These are phyloP conservation scores for Roridomyces roridus DNA, from an alignment of 768 basidiomycete genomes.

Conservation along the genomic window DNA sequence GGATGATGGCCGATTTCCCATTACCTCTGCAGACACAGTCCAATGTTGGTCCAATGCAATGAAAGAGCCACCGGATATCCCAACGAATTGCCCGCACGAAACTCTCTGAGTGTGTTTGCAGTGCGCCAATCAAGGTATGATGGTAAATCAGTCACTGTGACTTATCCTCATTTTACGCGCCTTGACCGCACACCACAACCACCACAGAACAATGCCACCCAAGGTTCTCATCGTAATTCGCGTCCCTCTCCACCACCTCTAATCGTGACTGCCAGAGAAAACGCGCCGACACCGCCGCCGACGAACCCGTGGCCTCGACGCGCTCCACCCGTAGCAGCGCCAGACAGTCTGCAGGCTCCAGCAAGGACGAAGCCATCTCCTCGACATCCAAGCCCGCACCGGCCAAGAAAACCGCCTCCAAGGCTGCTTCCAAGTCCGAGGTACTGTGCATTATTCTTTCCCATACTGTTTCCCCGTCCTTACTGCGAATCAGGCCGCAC, in stretches of 20 bases:
- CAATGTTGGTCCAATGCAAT: too few relatives aligned
- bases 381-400: constrained; percentile 33
- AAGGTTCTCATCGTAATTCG: constrained; percentile 33
- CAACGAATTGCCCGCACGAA: too few relatives aligned
- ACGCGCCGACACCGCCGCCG: constrained; percentile 49
- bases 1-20: too few relatives aligned
- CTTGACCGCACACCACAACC: neutral
- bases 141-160: neutral
- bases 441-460: constrained; percentile 16
- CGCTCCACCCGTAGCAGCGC: constrained; percentile 54
- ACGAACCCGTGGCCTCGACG: constrained; percentile 41
- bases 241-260: neutral
- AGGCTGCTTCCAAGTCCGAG: constrained; percentile 31
- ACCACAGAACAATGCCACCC: constrained; percentile 38
- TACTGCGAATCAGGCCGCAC: constrained; percentile 21
- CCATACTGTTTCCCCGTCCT: neutral
- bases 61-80: too few relatives aligned
- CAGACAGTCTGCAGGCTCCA: constrained; percentile 30
- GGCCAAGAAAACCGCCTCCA: constrained; percentile 30
- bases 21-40: too few relatives aligned
- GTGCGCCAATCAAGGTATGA: too few relatives aligned
- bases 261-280: constrained; percentile 54
- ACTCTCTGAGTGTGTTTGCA: too few relatives aligned
- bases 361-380: constrained; percentile 32
- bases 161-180: neutral